A percentile compares a stretch with the other conserved stretches of the same genome.
Conservation (phyloP, 495 filamentous ascomycete genomes). For the Barbatosphaeria neglecta region DNA sequence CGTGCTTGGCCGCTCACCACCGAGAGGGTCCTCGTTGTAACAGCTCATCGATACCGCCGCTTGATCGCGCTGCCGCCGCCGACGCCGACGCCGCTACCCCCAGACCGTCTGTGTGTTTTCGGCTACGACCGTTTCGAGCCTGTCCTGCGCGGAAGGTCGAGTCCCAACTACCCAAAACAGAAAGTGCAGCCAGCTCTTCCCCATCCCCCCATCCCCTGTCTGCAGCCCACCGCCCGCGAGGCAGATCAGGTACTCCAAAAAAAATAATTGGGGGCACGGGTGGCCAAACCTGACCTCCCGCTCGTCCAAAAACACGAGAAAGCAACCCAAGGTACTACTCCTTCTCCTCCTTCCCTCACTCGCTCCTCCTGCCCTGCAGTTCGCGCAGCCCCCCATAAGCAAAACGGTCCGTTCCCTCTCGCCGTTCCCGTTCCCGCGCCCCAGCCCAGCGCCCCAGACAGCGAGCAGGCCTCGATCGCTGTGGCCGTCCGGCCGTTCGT, state of each 20-base stretch:
- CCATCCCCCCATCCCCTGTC: slow-evolving; percentile 2
- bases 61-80: background rate
- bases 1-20: background rate
- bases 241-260: slow-evolving; percentile 14
- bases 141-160: slow-evolving; percentile 15
- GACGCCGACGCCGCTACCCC: background rate
- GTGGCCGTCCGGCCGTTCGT: background rate
- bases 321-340: background rate
- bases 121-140: background rate
- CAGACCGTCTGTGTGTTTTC: background rate
- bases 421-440: background rate
- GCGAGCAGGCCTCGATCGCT: no score
- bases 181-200: slow-evolving; percentile 11
- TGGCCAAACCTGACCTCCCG: background rate
- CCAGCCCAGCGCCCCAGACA: no score
- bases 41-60: background rate
- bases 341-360: background rate
- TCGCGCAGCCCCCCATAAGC: background rate
- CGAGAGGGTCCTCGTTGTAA: background rate
- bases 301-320: background rate
- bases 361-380: no score
- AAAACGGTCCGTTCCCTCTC: background rate
- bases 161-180: slow-evolving; percentile 26
- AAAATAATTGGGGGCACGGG: slow-evolving; percentile 16
- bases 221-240: slow-evolving; percentile 13